Evolutionary conservation across 441 rosid species (phyloP).

Genomic region (Lepidium campestre): DNA sequence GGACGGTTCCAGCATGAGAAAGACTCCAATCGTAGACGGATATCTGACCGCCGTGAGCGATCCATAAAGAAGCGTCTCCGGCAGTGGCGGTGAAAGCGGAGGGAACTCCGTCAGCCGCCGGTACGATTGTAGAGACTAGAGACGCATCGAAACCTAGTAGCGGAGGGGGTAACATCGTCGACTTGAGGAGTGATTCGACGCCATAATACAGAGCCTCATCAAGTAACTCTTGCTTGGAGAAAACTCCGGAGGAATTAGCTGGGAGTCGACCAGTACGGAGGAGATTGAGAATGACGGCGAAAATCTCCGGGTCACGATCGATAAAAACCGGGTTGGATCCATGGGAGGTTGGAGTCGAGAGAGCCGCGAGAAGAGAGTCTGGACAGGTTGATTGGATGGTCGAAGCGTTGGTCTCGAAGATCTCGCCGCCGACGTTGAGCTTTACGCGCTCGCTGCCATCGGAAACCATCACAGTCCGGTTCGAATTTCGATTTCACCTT

Average conservation of each 20-base stretch:
- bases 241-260: slow-evolving; percentile 44
- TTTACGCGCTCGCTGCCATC: slow-evolving; percentile 36
- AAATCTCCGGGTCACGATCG: slow-evolving; percentile 91
- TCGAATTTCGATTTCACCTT: not conserved
- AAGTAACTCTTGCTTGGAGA: slow-evolving; percentile 77
- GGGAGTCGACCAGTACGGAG: slow-evolving; percentile 73
- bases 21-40: slow-evolving; percentile 77
- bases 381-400: slow-evolving; percentile 75
- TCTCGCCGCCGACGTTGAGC: slow-evolving; percentile 90
- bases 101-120: slow-evolving; percentile 59
- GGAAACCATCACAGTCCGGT: slow-evolving; percentile 9
- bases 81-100: slow-evolving; percentile 57
- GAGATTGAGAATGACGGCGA: slow-evolving; percentile 76
- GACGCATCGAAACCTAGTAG: slow-evolving; percentile 74
- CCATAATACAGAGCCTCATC: slow-evolving; percentile 90
- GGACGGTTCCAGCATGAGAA: slow-evolving; percentile 49
- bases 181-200: slow-evolving; percentile 55
- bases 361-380: slow-evolving; percentile 75
- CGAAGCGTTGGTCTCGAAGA: slow-evolving; percentile 63
- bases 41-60: slow-evolving; percentile 89
- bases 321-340: slow-evolving; percentile 55
- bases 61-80: slow-evolving; percentile 69
- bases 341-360: slow-evolving; percentile 43
- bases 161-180: slow-evolving; percentile 61
- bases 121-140: slow-evolving; percentile 45